Evolutionary conservation across 768 basidiomycete genomes (phyloP), one percentile per base, ranked within the genome.

Genomic region (Phylloporus rhodoxanthus): DNA sequence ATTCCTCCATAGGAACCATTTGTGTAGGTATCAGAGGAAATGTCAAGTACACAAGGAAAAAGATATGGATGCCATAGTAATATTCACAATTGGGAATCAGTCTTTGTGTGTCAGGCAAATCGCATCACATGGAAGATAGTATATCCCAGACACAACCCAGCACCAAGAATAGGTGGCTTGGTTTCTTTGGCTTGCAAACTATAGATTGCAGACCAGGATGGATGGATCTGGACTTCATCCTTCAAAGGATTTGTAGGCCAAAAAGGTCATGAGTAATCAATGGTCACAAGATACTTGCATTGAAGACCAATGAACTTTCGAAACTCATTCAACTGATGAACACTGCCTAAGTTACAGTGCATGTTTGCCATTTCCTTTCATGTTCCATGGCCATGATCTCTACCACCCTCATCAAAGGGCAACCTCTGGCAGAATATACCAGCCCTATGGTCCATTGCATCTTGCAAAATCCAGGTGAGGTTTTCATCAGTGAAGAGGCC

Each of bases 71-170:
- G 86, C n/a, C n/a, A n/a, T n/a, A 8, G 86, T 91, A 58, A 81
- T 82, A 34, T 90, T 86, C 8, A 75, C 74, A 1, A 88, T 90
- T 54, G 87, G 67, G 70, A 86, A 91, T 5, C 85, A 78, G 62
- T 92, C 90, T 8, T 90, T 87, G 29, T 88, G 79, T 28, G 78
- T 80, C 50, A 91, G 71, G 54, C 75, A 80, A 29, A 89, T 82
- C 2, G 87, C 87, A 61, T 90, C 87, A 87, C 85, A 38, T 89
- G 75, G 8, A 87, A 87, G 54, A 88, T 84, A 5, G 90, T 91
- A 69, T 81, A 90, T 23, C 87, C 86, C 5, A 87, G 87, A 63
- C 87, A 89, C 4, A 91, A 62, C 13, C 88, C 89, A 6, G 85
- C 81, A 8, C 87, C 90, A 1, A 80, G 75, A 20, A 73, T 72